phyloP scores from a whole-genome alignment of 495 filamentous ascomycete species.

The Elasticomyces elasticus region DNA sequence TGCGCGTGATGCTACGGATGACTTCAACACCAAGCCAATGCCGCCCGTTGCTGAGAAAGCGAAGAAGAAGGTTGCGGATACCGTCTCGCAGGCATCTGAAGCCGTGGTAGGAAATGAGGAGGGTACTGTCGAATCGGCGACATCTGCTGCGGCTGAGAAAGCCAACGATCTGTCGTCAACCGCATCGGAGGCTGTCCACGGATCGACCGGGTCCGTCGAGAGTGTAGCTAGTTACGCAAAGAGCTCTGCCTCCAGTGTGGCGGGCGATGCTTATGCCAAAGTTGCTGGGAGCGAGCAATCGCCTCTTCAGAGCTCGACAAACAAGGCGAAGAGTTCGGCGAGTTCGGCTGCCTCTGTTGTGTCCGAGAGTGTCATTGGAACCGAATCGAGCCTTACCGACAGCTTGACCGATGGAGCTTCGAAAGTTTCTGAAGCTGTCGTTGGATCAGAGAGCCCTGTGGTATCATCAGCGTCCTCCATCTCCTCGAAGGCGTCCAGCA shows the following conservation, averaged over 20 bases:
- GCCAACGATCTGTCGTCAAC: not conserved
- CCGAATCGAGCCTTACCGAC: not conserved
- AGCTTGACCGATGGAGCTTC: constrained; percentile 1
- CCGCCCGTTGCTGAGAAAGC: constrained; percentile 37
- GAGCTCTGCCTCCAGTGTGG: not conserved
- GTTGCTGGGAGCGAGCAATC: not conserved
- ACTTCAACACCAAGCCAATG: constrained; percentile 55
- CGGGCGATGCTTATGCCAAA: not conserved
- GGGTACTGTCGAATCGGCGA: constrained; percentile 24
- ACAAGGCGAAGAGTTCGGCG: not conserved
- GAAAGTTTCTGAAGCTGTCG: constrained; percentile 18
- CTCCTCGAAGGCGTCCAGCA: constrained; percentile 2
- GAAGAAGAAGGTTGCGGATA: constrained; percentile 38
- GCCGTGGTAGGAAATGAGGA: constrained; percentile 28
- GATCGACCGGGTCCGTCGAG: not conserved
- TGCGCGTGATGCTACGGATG: constrained; percentile 61
- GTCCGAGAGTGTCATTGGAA: constrained; percentile 4
- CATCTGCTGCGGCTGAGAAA: constrained; percentile 6
- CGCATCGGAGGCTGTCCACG: constrained; percentile 1
- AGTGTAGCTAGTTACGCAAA: constrained; percentile 23
- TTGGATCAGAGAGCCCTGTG: constrained; percentile 18
- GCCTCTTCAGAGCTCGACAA: not conserved
- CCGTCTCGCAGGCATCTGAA: constrained; percentile 34
- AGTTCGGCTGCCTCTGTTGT: not conserved
- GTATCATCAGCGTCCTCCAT: constrained; percentile 18